Conservation (phyloP, 192 early-diverging fungal genomes). For the Podila horticola region DNA sequence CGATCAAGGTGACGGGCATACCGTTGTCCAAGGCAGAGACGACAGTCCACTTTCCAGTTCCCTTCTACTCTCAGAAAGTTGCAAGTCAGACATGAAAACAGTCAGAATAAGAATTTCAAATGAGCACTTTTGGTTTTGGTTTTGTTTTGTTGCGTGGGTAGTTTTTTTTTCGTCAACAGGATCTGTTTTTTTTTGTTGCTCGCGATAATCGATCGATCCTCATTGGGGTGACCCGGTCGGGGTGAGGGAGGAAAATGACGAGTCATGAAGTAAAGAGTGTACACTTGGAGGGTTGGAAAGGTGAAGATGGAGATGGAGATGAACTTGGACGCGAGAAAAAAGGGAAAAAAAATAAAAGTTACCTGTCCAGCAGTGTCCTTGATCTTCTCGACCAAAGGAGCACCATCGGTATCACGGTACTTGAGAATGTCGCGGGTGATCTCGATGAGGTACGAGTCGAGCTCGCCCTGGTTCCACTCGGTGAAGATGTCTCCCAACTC, state of each 20-base stretch:
- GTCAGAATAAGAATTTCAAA: neutral
- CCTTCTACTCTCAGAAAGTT: slow-evolving; percentile 69
- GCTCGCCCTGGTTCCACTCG: slow-evolving; percentile 97
- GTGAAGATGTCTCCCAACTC: slow-evolving; percentile 91
- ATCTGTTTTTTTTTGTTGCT: no score
- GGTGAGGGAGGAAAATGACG: neutral
- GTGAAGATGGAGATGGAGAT: neutral
- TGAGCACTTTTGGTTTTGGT: neutral
- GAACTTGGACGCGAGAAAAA: neutral
- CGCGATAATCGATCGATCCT: no score
- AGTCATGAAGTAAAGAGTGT: neutral
- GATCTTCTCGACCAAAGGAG: slow-evolving; percentile 92
- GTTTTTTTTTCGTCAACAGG: neutral
- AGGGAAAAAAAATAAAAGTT: slow-evolving; percentile 31
- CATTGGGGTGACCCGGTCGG: no score
- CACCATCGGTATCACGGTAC: slow-evolving; percentile 92
- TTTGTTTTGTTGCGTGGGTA: neutral
- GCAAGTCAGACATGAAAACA: slow-evolving; percentile 5
- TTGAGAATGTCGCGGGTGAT: slow-evolving; percentile 94
- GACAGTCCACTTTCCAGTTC: slow-evolving; percentile 98
- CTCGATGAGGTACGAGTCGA: slow-evolving; percentile 97
- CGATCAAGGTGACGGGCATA: slow-evolving; percentile 96
- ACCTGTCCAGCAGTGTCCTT: slow-evolving; percentile 94
- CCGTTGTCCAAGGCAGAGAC: slow-evolving; percentile 95
- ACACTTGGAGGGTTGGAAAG: neutral